These are phyloP conservation scores for Aspergillus candidus DNA, from an alignment of 2,329 filamentous ascomycete genomes.

Conservation along the genomic window DNA sequence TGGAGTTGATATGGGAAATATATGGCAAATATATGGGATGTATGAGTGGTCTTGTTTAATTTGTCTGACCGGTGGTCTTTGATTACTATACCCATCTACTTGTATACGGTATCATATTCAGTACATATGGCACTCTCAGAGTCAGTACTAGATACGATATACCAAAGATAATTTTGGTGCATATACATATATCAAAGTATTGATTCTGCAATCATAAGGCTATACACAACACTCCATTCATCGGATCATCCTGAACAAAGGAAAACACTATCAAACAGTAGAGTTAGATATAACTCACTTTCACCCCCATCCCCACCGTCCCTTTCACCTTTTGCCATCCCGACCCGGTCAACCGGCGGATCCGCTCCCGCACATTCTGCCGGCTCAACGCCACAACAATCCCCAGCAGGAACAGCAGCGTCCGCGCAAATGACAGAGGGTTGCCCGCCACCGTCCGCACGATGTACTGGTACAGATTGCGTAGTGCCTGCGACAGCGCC, in stretches of 20 bases:
- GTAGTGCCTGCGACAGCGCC: conserved; percentile 42
- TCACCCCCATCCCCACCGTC: conserved; percentile 93
- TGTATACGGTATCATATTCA: no score
- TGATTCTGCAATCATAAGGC: no score
- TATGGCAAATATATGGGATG: no score
- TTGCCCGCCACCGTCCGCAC: conserved; percentile 48
- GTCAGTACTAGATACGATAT: no score
- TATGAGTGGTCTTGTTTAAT: no score
- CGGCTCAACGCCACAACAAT: conserved; percentile 71
- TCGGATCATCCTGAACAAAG: conserved; percentile 9
- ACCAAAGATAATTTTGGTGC: no score
- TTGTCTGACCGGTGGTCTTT: no score
- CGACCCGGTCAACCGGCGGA: conserved; percentile 61
- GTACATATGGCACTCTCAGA: no score
- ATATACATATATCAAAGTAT: no score
- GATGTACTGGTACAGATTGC: conserved; percentile 47
- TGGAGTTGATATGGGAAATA: no score
- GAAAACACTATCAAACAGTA: not conserved
- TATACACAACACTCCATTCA: not conserved
- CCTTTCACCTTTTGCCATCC: conserved; percentile 76
- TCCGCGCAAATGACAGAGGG: conserved; percentile 52
- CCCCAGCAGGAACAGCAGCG: conserved; percentile 72
- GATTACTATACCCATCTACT: no score
- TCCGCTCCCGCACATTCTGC: conserved; percentile 65
- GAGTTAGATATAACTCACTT: conserved; percentile 83